Evolutionary conservation across 2,329 filamentous ascomycete species (phyloP), one percentile per base, ranked within the genome.

Genomic region (Alternaria viburni): DNA sequence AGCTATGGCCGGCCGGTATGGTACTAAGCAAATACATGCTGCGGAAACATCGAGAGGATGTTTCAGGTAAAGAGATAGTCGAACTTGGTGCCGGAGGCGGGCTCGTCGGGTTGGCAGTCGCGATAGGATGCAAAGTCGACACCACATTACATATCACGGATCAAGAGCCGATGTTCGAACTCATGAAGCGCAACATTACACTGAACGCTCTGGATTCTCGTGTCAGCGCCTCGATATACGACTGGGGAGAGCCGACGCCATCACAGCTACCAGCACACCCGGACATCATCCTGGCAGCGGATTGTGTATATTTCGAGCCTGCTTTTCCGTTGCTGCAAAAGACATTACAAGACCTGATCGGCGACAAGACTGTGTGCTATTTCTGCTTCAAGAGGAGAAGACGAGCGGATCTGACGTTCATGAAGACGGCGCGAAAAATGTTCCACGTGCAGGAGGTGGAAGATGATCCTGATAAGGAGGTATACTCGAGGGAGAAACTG

Each of bases 381-480:
- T 98, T 99, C 81, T 97, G 95, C 83, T 97, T 96, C 85, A 98
- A 97, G 85, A 95, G 93, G 82, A 86, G 96, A 70, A 88, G 96
- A 75, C 87, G 93, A 64, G 96, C 85, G 6, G 85, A 87, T 69
- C 70, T 86, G 74, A 80, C 82, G 26, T 87, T 86, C 62, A 81
- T 87, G 73, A 86, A 85, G 74, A 77, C 79, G 8, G 80, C 81
- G 15, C 82, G 77, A 69, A 86, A 86, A 73, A 76, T 79, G 70
- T 84, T 87, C 61, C 66, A 79, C 52, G 83, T 87, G 15, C 71
- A 78, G 60, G 80, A 82, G 56, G 80, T 86, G 8, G 72, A 77
- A 21, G 84, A 86, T 67, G 84, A 86, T 71, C 80, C 80, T 6
- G 84, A 86, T 58, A 79, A 77, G 64, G 77, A 77, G 44, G 69